Percentiles rank a stretch among this genome's conserved stretches.
These are phyloP conservation scores for Nemania diffusa DNA, from an alignment of 2,329 filamentous ascomycete species.

Conservation along the genomic window DNA sequence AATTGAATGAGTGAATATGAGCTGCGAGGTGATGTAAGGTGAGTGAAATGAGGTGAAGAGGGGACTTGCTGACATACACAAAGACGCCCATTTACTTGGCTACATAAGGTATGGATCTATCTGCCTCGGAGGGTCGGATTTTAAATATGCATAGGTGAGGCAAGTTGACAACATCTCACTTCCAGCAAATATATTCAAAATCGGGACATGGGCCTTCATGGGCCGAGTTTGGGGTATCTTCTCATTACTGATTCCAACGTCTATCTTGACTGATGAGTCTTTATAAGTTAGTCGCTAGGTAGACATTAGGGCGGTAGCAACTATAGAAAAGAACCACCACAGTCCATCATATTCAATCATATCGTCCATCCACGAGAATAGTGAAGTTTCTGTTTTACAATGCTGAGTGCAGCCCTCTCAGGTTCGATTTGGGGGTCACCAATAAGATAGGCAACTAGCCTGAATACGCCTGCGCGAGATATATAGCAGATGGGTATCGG, in stretches of 20 bases:
- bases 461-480: background rate
- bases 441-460: background rate
- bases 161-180: background rate
- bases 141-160: background rate
- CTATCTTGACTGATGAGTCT: slow-evolving; percentile 13
- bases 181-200: background rate
- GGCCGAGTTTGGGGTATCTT: slow-evolving; percentile 23
- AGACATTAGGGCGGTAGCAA: background rate
- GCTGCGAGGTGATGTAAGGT: background rate
- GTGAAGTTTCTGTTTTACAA: slow-evolving; percentile 27
- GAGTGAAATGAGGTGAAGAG: background rate
- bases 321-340: background rate
- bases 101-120: background rate
- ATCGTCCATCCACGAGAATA: slow-evolving; percentile 3
- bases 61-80: background rate
- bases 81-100: too few species aligned
- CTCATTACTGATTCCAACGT: slow-evolving; percentile 19
- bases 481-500: background rate
- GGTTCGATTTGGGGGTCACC: background rate
- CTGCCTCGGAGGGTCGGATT: background rate
- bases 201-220: background rate
- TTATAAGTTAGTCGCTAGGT: background rate
- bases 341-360: background rate
- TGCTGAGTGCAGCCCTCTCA: background rate
- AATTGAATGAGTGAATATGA: background rate